Evolutionary conservation across 495 filamentous ascomycete species (phyloP), one percentile per base, ranked within the genome.

Genomic region (Viridothelium virens): DNA sequence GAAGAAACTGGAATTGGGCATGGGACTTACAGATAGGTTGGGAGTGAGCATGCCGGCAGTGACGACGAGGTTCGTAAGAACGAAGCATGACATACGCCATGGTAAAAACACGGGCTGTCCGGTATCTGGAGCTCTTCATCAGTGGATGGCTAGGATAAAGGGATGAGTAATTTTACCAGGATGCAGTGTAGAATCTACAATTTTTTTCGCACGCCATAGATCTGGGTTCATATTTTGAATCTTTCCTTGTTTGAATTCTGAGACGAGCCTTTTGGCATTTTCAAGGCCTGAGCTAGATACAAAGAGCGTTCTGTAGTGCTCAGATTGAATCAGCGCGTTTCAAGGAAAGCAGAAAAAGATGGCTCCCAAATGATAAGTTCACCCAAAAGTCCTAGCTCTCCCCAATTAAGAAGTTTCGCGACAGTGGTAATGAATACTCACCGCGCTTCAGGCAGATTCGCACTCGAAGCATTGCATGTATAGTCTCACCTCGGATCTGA

Each of bases 1-100:
- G 1, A n/a, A 25, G 16, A 53, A 25, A 14, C 5, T 5, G 0
- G n/a, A 18, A 0, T 59, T 59, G 18, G 2, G 0, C 5, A 18
- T 59, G 53, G 34, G 70, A 65, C 79, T 31, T 79, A 89, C 87
- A 68, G 82, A 76, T 36, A 94, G 82, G 6, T 89, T 88, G 0
- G 94, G 94, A 33, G 92, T 94, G 63, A 98, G 86, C 95, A 97
- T 98, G 72, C 95, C 94, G 3, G 87, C 95, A n/a, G 94, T 98
- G 63, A 97, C 93, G 56, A 97, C 82, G 71, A 98, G 79, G 75
- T 97, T 97, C 64, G 91, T 91, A 56, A 97, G 79, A 63, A 95
- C 91, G 75, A 96, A 97, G 81, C 86, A 90, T 56, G 91, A 96
- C 95, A 98, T 97, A 71, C 94, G 87, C 75, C 97, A 97, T 25